phyloP scores from a whole-genome alignment of 345 rosid genomes.

The Cardamine chenopodiifolia region DNA sequence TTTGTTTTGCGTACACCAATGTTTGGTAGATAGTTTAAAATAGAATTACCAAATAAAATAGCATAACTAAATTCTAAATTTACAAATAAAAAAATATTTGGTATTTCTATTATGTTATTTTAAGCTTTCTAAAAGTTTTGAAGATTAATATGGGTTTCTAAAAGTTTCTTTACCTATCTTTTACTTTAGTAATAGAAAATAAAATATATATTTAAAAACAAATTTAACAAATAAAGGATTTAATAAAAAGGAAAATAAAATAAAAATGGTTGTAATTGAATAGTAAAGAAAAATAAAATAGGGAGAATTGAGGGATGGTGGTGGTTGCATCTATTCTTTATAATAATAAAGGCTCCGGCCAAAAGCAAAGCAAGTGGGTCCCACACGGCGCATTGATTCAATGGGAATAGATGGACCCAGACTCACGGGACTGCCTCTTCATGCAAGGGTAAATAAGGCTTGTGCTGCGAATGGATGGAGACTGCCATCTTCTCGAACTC shows the following conservation, averaged over 20 bases:
- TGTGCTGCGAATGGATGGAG: too few species aligned
- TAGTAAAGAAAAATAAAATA: background rate
- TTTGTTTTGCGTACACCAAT: background rate
- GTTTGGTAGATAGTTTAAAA: too few species aligned
- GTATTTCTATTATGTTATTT: background rate
- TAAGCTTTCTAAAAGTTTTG: background rate
- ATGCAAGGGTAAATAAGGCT: too few species aligned
- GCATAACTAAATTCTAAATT: background rate
- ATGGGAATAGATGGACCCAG: too few species aligned
- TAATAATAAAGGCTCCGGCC: constrained; percentile 24
- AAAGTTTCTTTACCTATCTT: too few species aligned
- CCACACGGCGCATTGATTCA: background rate
- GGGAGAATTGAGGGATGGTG: background rate
- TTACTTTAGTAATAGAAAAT: background rate
- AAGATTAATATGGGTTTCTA: background rate
- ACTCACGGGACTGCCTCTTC: too few species aligned
- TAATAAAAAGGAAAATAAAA: background rate
- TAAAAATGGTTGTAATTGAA: background rate
- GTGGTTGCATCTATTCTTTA: constrained; percentile 20
- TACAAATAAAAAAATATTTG: background rate
- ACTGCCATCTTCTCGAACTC: too few species aligned
- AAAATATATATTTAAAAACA: background rate
- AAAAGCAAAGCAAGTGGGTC: constrained; percentile 34
- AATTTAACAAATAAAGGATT: background rate
- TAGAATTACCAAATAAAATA: background rate